Evolutionary conservation across 2,329 filamentous ascomycete species (phyloP).

Genomic region (Pestalotiopsis sp.): DNA sequence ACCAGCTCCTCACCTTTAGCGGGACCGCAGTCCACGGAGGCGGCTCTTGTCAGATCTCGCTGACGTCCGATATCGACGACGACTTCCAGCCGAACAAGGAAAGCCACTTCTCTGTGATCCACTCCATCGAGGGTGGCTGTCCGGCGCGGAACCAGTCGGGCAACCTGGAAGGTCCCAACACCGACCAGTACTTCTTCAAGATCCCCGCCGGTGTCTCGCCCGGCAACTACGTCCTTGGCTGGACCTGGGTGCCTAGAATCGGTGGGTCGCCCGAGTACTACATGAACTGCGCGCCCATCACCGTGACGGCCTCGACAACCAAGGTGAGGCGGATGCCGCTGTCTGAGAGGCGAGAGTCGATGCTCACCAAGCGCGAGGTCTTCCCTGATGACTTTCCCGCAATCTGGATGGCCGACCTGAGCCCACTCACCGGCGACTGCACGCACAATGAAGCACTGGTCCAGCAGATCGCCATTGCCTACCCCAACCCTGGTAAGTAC

Average conservation of each 20-base stretch:
- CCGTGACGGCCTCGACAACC: slow-evolving; percentile 41
- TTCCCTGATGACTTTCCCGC: slow-evolving; percentile 51
- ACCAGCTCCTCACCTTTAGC: slow-evolving; percentile 53
- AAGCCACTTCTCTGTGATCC: slow-evolving; percentile 70
- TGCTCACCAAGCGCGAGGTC: slow-evolving; percentile 19
- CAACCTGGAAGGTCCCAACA: slow-evolving; percentile 47
- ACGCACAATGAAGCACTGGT: slow-evolving; percentile 51
- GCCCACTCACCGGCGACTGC: slow-evolving; percentile 48
- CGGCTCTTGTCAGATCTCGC: slow-evolving; percentile 73
- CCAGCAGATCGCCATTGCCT: slow-evolving; percentile 46
- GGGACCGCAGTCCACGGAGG: slow-evolving; percentile 71
- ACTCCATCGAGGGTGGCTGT: slow-evolving; percentile 72
- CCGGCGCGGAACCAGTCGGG: slow-evolving; percentile 53
- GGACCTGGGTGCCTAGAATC: slow-evolving; percentile 73
- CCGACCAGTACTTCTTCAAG: slow-evolving; percentile 55
- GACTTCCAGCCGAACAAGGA: slow-evolving; percentile 49
- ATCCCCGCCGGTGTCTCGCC: slow-evolving; percentile 62
- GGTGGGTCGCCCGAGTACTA: slow-evolving; percentile 72
- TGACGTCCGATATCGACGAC: slow-evolving; percentile 59
- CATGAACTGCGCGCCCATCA: slow-evolving; percentile 74
- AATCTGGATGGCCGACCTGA: slow-evolving; percentile 74
- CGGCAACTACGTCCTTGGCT: slow-evolving; percentile 70
- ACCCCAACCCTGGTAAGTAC: slow-evolving; percentile 63
- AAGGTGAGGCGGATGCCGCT: slow-evolving; percentile 17
- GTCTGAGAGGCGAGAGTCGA: slow-evolving; percentile 14